A percentile compares a stretch with the other conserved stretches of the same genome.
Evolutionary conservation across 202 grass and related monocot species (phyloP).

Genomic region (Panicum hallii): DNA sequence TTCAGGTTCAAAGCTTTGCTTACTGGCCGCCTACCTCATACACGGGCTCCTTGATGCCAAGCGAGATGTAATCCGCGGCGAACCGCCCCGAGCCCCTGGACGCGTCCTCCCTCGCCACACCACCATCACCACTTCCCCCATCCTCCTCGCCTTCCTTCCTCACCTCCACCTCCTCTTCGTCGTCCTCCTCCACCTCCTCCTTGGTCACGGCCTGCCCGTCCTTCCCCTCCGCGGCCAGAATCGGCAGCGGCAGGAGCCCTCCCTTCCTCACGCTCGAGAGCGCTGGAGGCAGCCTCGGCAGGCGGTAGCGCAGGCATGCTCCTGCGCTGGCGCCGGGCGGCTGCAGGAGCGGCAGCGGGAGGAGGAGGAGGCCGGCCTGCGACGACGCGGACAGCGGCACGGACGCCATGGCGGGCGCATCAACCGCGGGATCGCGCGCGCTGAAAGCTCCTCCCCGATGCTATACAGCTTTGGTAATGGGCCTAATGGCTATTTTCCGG

Average conservation of each 20-base stretch:
- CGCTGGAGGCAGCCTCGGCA: slow-evolving; percentile 23
- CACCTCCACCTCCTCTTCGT: slow-evolving; percentile 32
- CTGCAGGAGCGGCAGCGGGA: slow-evolving; percentile 34
- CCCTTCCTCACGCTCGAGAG: slow-evolving; percentile 40
- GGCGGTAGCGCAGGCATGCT: slow-evolving; percentile 24
- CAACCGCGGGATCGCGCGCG: slow-evolving; percentile 28
- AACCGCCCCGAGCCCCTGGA: slow-evolving; percentile 40
- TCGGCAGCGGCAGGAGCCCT: slow-evolving; percentile 34
- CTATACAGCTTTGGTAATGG: slow-evolving; percentile 16
- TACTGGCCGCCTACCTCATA: slow-evolving; percentile 67
- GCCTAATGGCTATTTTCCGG: slow-evolving; percentile 5
- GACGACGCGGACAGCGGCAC: slow-evolving; percentile 42
- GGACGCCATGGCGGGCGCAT: slow-evolving; percentile 63
- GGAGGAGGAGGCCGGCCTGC: slow-evolving; percentile 37
- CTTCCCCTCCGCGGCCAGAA: slow-evolving; percentile 33
- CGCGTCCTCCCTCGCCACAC: background rate
- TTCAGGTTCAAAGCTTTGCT: background rate
- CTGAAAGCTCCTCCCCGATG: background rate
- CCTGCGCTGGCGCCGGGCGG: slow-evolving; percentile 29
- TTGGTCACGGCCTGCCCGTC: slow-evolving; percentile 40
- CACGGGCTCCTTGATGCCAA: slow-evolving; percentile 84
- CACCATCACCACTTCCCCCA: background rate
- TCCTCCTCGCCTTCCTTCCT: slow-evolving; percentile 4
- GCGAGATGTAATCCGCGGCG: slow-evolving; percentile 72
- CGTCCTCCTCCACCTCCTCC: slow-evolving; percentile 44